These are phyloP conservation scores for Halenospora varia DNA, from an alignment of 495 filamentous ascomycete genomes.

Conservation along the genomic window DNA sequence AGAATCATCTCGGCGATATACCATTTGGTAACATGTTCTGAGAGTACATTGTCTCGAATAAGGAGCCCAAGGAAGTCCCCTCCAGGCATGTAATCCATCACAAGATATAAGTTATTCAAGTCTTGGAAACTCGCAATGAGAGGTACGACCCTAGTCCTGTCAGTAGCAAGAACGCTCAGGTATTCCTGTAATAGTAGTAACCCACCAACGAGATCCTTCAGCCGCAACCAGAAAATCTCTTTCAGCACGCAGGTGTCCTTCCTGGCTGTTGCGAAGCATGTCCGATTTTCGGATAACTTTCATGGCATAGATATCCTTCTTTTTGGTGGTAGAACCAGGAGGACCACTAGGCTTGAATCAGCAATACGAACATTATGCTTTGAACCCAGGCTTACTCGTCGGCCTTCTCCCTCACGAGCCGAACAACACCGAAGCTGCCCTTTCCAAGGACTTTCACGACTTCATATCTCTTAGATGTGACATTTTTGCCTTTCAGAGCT, in stretches of 20 bases:
- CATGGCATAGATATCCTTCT: constrained; percentile 77
- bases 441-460: constrained; percentile 83
- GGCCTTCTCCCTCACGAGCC: constrained; percentile 67
- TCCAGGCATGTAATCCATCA: constrained; percentile 97
- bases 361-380: background rate
- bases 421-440: constrained; percentile 90
- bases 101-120: constrained; percentile 73
- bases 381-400: constrained; percentile 6
- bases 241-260: constrained; percentile 88
- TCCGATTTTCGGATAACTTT: constrained; percentile 91
- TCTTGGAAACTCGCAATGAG: constrained; percentile 90
- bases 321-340: constrained; percentile 24
- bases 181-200: background rate
- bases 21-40: constrained; percentile 72
- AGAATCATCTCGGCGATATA: constrained; percentile 95
- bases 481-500: constrained; percentile 21
- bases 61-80: constrained; percentile 87
- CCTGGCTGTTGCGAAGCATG: constrained; percentile 86
- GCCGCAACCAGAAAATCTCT: constrained; percentile 86
- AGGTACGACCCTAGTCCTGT: constrained; percentile 61
- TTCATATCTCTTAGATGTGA: constrained; percentile 61
- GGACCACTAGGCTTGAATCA: background rate
- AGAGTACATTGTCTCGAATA: constrained; percentile 74
- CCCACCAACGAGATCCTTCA: constrained; percentile 71
- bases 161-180: background rate